Conservation (phyloP, 164 flowering plant genomes). For the Pachysandra terminalis region DNA sequence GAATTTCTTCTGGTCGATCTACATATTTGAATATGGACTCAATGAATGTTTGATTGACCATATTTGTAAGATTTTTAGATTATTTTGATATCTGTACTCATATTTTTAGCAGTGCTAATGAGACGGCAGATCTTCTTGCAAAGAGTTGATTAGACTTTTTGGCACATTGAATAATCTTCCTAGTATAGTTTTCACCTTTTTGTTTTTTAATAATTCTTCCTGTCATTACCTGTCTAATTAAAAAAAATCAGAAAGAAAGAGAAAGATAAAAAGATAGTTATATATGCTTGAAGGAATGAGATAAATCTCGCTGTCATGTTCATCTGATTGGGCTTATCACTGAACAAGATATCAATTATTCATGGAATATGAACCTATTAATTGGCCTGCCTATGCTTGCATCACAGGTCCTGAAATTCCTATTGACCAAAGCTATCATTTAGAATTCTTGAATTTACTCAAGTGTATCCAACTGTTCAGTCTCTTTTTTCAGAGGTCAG, state of each 20-base stretch:
- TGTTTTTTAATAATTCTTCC: background rate
- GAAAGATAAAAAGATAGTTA: too few species aligned
- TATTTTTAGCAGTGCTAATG: background rate
- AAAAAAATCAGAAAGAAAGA: too few species aligned
- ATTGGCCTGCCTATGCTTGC: background rate
- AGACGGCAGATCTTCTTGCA: background rate
- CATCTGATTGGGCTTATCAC: background rate
- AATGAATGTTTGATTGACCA: background rate
- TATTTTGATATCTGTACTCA: background rate
- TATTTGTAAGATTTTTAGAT: too few species aligned
- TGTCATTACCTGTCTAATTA: background rate
- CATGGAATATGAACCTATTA: background rate
- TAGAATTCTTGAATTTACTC: background rate
- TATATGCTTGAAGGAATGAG: background rate
- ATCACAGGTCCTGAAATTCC: background rate
- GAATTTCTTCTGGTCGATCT: background rate
- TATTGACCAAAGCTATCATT: background rate
- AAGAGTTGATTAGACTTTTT: background rate
- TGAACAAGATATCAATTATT: background rate
- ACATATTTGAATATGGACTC: background rate
- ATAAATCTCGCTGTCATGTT: background rate
- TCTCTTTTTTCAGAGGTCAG: background rate
- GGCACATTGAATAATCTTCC: background rate
- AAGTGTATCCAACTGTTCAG: background rate
- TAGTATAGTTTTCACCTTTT: background rate